Evolutionary conservation across 2,329 filamentous ascomycete genomes (phyloP), one percentile per base, ranked within the genome.

Genomic region (Blastomyces emzantsi): DNA sequence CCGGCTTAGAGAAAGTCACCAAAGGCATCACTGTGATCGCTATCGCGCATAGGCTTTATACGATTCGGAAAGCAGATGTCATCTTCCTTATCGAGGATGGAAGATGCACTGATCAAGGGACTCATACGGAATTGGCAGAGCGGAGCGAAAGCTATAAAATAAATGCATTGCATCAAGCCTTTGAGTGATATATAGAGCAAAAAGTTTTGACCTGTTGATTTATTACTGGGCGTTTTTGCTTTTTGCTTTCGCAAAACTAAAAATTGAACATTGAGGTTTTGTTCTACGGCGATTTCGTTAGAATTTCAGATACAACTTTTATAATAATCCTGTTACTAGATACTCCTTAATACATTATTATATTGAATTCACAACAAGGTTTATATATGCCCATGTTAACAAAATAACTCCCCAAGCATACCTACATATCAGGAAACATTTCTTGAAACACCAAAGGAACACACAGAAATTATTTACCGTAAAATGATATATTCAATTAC

Each of bases 41-140:
- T 8, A 87, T 92, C 19, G 89, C 89, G 1, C 89, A 92, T 72
- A 81, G 89, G 11, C 78, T 92, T 61, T 86, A 86, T 1, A 92
- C 87, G 25, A 85, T 90, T 45, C 87, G 89, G 71, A 88, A 91
- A 68, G 89, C 90, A 1, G 87, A 94, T 72, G 79, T 88, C 19
- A 93, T 93, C 59, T 91, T 89, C 69, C 87, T 93, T 8, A 84
- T 94, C 52, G 88, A 89, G 43, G 82, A 85, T 64, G 87, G 89
- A 9, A 82, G 72, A 41, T 82, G 88, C 60, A 78, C 85, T 2
- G 86, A 89, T 70, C 75, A 78, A 63, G 86, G 88, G n/a, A 81
- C 81, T 25, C 85, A 89, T 70, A 78, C 80, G 1, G 84, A 88
- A 70, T 75, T 89, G 67, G 76, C 88, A 43, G 73, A 70, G 62